phyloP scores from a whole-genome alignment of 208 protist genomes.

The Leishmania guyanensis region DNA sequence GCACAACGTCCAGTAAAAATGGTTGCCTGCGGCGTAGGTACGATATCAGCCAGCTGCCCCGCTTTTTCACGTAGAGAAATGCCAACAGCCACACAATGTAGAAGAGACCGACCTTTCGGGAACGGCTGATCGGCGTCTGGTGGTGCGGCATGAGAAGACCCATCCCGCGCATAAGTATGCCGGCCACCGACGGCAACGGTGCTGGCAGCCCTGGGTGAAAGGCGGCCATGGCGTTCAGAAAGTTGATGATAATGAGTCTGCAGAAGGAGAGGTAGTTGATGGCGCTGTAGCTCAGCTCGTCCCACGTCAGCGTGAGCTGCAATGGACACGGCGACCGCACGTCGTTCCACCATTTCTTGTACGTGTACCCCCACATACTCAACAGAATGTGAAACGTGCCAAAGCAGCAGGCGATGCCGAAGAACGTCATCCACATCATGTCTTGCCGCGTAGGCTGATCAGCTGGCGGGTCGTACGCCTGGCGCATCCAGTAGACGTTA shows the following conservation, averaged over 20 bases:
- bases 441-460: conserved; percentile 20
- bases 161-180: conserved; percentile 53
- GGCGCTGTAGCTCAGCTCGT: conserved; percentile 65
- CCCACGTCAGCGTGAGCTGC: conserved; percentile 58
- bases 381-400: conserved; percentile 47
- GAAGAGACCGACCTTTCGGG: conserved; percentile 30
- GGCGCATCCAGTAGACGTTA: conserved; percentile 35
- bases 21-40: conserved; percentile 21
- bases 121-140: conserved; percentile 16
- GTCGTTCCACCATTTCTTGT: conserved; percentile 46
- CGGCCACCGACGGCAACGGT: conserved; percentile 51
- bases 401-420: conserved; percentile 31
- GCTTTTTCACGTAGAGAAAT: conserved; percentile 15
- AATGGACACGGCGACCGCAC: conserved; percentile 46
- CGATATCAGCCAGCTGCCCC: conserved; percentile 4
- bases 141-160: conserved; percentile 69
- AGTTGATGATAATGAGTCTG: conserved; percentile 38
- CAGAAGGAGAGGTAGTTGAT: conserved; percentile 67
- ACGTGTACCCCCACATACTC: conserved; percentile 36
- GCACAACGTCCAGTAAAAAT: conserved; percentile 34
- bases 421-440: conserved; percentile 38
- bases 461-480: conserved; percentile 34
- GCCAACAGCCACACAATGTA: conserved; percentile 31
- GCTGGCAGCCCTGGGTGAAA: conserved; percentile 60
- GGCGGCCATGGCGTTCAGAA: conserved; percentile 55